Evolutionary conservation across 2,329 filamentous ascomycete genomes (phyloP).

Genomic region (Ascocoryne sarcoides): DNA sequence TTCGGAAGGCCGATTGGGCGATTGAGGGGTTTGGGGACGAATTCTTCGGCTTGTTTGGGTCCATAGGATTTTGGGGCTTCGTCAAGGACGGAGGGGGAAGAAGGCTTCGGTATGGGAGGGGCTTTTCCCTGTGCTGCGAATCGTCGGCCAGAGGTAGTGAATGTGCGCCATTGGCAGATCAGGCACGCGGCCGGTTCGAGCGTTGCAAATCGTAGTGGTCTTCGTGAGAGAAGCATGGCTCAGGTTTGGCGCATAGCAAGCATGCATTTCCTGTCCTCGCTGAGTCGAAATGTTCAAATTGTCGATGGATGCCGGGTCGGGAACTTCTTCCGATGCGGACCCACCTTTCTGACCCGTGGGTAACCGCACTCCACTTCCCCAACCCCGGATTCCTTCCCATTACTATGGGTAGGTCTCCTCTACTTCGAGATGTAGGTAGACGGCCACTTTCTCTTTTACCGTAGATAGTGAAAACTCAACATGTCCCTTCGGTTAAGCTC

Average conservation of each 20-base stretch:
- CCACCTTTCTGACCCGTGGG: slow-evolving; percentile 7
- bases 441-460: slow-evolving; percentile 5
- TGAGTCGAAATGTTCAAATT: not conserved
- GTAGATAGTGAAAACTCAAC: slow-evolving; percentile 7
- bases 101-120: not conserved
- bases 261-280: not conserved
- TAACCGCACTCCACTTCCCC: slow-evolving; percentile 12
- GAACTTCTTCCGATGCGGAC: not conserved
- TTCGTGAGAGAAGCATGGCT: slow-evolving; percentile 23
- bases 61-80: slow-evolving; percentile 53
- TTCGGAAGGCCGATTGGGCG: slow-evolving; percentile 75
- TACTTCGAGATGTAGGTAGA: slow-evolving; percentile 11
- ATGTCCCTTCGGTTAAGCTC: slow-evolving; percentile 51
- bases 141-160: slow-evolving; percentile 37
- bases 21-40: slow-evolving; percentile 49
- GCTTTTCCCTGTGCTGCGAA: slow-evolving; percentile 15
- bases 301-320: not conserved
- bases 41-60: slow-evolving; percentile 40
- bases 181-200: slow-evolving; percentile 34
- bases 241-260: not conserved
- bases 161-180: slow-evolving; percentile 43
- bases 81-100: slow-evolving; percentile 39
- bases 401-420: slow-evolving; percentile 6
- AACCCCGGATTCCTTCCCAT: slow-evolving; percentile 15
- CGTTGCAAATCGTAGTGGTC: slow-evolving; percentile 12